A percentile compares a stretch with the other conserved stretches of the same genome.
phyloP scores from a whole-genome alignment of 2,329 filamentous ascomycete species.

The Daldinia eschscholtzii region DNA sequence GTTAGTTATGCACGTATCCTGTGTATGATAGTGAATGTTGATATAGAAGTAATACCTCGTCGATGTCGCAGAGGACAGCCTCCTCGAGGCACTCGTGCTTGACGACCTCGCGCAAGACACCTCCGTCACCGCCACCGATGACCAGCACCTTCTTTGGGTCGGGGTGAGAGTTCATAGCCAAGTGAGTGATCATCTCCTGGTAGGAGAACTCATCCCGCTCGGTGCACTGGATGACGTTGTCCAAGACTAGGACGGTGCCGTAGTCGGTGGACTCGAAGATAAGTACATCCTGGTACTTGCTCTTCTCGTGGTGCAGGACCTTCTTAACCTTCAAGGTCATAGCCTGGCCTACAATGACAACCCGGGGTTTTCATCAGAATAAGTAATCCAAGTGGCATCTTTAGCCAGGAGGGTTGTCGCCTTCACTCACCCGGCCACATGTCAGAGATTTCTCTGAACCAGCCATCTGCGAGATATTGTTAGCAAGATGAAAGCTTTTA shows the following conservation, averaged over 20 bases:
- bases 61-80: constrained; percentile 97
- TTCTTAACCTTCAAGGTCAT: constrained; percentile 99
- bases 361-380: constrained; percentile 20
- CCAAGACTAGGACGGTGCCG: constrained; percentile 94
- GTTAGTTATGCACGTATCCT: constrained; percentile 6
- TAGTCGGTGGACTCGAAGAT: constrained; percentile 99
- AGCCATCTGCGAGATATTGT: constrained; percentile 79
- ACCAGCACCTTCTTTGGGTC: constrained; percentile 98
- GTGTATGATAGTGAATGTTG: not conserved
- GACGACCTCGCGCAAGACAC: constrained; percentile 97
- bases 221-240: constrained; percentile 99
- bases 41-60: constrained; percentile 73
- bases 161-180: constrained; percentile 98
- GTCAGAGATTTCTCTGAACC: constrained; percentile 98
- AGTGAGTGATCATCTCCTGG: constrained; percentile 99
- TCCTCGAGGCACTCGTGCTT: constrained; percentile 98
- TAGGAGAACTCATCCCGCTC: constrained; percentile 99
- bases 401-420: not conserved
- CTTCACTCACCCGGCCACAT: constrained; percentile 85
- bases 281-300: constrained; percentile 98
- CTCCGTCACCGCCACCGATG: constrained; percentile 96
- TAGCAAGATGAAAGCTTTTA: constrained; percentile 23
- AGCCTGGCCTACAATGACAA: constrained; percentile 76
- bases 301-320: constrained; percentile 99
- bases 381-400: not conserved